These are phyloP conservation scores for Trypanosoma vivax DNA, from an alignment of 208 protist genomes.

Conservation along the genomic window DNA sequence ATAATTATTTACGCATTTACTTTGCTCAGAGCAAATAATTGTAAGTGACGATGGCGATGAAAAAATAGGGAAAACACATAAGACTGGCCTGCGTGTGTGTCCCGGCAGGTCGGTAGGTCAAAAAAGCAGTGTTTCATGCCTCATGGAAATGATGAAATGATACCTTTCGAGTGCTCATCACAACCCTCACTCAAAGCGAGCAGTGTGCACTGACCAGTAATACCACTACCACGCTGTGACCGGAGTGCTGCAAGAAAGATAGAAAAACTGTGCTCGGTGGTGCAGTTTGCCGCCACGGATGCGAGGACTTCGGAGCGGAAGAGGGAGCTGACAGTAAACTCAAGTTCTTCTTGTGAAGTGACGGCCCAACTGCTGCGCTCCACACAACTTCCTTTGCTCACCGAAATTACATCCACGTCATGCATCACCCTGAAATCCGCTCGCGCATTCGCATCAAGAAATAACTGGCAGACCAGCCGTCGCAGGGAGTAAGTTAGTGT, in stretches of 20 bases:
- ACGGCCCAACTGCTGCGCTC: too few relatives aligned
- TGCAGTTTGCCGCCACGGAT: conserved; percentile 61
- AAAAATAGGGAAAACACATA: too few relatives aligned
- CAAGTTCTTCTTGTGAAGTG: too few relatives aligned
- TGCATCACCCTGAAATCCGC: not conserved
- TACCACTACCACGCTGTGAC: conserved; percentile 1
- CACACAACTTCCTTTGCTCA: too few relatives aligned
- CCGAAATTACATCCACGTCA: conserved; percentile 13
- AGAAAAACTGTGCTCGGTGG: conserved; percentile 22
- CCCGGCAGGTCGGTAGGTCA: too few relatives aligned
- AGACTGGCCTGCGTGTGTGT: too few relatives aligned
- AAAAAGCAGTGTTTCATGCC: too few relatives aligned
- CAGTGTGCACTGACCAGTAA: not conserved
- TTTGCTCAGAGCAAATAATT: too few relatives aligned
- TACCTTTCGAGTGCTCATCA: too few relatives aligned
- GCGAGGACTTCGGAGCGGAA: conserved; percentile 46
- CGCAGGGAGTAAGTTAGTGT: conserved; percentile 23
- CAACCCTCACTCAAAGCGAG: conserved; percentile 20
- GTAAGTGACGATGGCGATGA: too few relatives aligned
- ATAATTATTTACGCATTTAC: too few relatives aligned
- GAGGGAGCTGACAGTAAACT: conserved; percentile 1
- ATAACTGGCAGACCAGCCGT: conserved; percentile 29
- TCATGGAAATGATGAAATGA: too few relatives aligned
- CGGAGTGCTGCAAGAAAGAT: conserved; percentile 25
- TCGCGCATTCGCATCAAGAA: conserved; percentile 23